Percentiles rank a stretch among this genome's conserved stretches.
Evolutionary conservation across 345 rosid species (phyloP).

Genomic region (Cardamine chenopodiifolia): DNA sequence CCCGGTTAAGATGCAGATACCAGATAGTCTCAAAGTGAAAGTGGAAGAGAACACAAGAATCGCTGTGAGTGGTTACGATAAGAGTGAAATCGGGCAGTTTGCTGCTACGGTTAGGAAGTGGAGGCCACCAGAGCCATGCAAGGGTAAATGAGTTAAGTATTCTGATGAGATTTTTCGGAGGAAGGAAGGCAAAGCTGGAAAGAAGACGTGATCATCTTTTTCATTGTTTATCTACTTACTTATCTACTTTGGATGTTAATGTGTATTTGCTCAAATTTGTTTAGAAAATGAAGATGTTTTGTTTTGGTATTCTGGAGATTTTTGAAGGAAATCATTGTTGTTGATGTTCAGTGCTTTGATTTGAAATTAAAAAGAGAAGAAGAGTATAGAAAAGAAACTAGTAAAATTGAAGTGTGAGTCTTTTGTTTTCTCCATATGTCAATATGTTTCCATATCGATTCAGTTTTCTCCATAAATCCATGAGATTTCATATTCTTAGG

Average conservation of each 20-base stretch:
- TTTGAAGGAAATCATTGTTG: neutral
- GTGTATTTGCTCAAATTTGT: constrained; percentile 16
- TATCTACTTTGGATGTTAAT: neutral
- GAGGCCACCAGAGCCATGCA: constrained; percentile 98
- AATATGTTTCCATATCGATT: no score
- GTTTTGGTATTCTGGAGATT: constrained; percentile 22
- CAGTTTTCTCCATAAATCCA: no score
- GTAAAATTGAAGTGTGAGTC: no score
- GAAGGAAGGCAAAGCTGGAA: constrained; percentile 97
- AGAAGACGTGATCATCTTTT: constrained; percentile 64
- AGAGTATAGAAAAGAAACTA: no score
- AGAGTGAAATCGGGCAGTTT: constrained; percentile 69
- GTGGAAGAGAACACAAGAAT: constrained; percentile 83
- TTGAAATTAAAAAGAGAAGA: neutral
- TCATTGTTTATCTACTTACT: constrained; percentile 12
- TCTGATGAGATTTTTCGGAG: constrained; percentile 72
- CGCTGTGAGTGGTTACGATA: no score
- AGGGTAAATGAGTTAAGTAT: constrained; percentile 92
- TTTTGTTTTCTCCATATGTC: no score
- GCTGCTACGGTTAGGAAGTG: constrained; percentile 90
- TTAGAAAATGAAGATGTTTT: constrained; percentile 9
- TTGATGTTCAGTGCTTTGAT: neutral
- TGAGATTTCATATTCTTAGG: constrained; percentile 26
- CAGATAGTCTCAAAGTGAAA: constrained; percentile 67
- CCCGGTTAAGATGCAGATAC: constrained; percentile 87